Evolutionary conservation across 208 protist species (phyloP), one percentile per base, ranked within the genome.

Genomic region (Leishmania aethiopica): DNA sequence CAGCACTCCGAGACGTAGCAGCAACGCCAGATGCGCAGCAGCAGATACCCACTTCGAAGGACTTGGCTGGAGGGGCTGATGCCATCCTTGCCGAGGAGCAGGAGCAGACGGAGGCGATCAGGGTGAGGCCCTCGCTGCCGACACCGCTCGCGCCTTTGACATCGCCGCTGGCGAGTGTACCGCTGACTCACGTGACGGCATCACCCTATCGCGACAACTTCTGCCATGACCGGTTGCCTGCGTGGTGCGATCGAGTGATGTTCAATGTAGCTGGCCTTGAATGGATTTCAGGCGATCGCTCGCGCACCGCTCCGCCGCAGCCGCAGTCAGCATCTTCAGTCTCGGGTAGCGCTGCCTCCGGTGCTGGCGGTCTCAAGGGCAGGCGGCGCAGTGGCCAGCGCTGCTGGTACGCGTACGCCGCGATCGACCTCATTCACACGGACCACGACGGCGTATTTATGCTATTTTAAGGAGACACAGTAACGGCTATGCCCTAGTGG

Each of bases 201-300:
- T 37, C 71, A 11, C n/a, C 78, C 32, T 69, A 70, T 2, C 74
- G 77, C 17, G 78, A 84, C 59, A 88, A 80, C 51, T 95, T 90
- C 67, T 32, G 42, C 17, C 88, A 84, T 42, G 49, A 82, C 47
- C 90, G 94, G n/a, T 71, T 96, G 59, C 92, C 94, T 11, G 94
- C 94, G 37, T 97, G 94, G 94, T 97, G 94, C 77, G 94, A 97
- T 78, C 89, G 94, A n/a, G 84, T 97, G 28, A 66, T 94, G 5
- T 96, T 94, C 80, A 97, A 95, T 72, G 86, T 93, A 32, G 85
- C 94, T 8, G 92, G 86, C 2, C 83, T 95, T 51, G 92, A 95
- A 78, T 83, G 92, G 69, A 86, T 95, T 71, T 79, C 86, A 11
- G 90, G 91, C 10, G 81, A 86, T 55, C 78, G 83, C 53, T 71